A percentile compares a stretch with the other conserved stretches of the same genome.
These are phyloP conservation scores for Geosmithia flava DNA, from an alignment of 2,329 filamentous ascomycete species.

Conservation along the genomic window DNA sequence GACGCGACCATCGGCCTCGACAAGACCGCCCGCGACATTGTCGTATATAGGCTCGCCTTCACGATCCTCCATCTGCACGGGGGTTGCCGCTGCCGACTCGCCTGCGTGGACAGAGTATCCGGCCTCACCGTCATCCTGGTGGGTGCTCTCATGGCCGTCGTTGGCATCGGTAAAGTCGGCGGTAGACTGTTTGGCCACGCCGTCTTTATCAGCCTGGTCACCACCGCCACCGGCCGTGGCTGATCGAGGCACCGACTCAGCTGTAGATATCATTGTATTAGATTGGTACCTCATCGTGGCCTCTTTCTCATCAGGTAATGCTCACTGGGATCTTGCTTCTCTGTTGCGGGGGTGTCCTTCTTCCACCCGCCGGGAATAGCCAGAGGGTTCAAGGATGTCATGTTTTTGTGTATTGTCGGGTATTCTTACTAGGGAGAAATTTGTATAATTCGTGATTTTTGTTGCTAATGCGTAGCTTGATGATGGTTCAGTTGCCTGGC, in stretches of 20 bases:
- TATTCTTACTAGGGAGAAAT: not conserved
- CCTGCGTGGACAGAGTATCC: not conserved
- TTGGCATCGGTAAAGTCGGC: conserved; percentile 22
- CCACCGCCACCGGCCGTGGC: conserved; percentile 28
- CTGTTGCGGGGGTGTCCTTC: conserved; percentile 14
- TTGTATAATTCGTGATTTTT: not conserved
- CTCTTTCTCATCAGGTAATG: conserved; percentile 1
- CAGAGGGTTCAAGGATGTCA: conserved; percentile 12
- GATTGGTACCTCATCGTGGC: not conserved
- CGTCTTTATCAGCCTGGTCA: conserved; percentile 29
- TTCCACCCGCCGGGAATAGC: conserved; percentile 14
- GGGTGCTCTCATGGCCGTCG: not conserved
- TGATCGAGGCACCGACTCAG: conserved; percentile 18
- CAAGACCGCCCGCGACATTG: conserved; percentile 36
- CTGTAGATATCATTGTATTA: not conserved
- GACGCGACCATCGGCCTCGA: conserved; percentile 41
- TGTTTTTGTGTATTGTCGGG: conserved; percentile 3
- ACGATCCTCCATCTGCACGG: conserved; percentile 1
- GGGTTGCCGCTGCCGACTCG: not conserved
- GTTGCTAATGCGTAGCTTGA: not conserved
- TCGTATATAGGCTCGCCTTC: conserved; percentile 1
- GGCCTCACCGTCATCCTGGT: not conserved
- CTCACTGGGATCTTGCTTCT: conserved; percentile 18
- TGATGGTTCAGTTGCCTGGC: not conserved
- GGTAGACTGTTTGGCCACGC: conserved; percentile 25